Evolutionary conservation across 805 yeast genomes (phyloP).

Genomic region (Suhomyces emberorum): DNA sequence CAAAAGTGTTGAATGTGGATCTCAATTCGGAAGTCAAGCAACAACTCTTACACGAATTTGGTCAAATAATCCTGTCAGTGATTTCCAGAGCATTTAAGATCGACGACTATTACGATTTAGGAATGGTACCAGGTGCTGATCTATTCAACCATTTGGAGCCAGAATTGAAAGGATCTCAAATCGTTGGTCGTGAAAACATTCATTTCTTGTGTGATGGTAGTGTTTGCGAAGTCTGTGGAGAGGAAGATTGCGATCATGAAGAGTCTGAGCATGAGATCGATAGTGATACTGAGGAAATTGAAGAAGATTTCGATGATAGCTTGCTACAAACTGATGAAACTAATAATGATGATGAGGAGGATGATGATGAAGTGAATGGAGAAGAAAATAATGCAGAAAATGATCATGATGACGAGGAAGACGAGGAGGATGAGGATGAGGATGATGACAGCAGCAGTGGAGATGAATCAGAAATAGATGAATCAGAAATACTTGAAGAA

Average conservation of each 20-base stretch:
- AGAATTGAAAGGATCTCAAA: conserved; percentile 11
- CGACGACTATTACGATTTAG: conserved; percentile 70
- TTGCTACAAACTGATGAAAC: conserved; percentile 17
- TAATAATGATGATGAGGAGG: conserved; percentile 13
- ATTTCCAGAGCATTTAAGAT: conserved; percentile 80
- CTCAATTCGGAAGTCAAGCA: not conserved
- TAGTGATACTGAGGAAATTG: conserved; percentile 15
- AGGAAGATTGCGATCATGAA: conserved; percentile 22
- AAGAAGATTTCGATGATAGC: conserved; percentile 14
- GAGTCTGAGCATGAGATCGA: conserved; percentile 14
- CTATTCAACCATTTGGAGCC: conserved; percentile 70
- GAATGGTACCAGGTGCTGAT: conserved; percentile 89
- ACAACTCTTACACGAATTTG: conserved; percentile 37
- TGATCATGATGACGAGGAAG: conserved; percentile 13
- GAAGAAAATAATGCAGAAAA: conserved; percentile 11
- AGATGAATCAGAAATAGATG: conserved; percentile 18
- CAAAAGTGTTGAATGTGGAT: conserved; percentile 32
- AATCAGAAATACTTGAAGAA: conserved; percentile 24
- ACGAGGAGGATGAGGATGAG: conserved; percentile 7
- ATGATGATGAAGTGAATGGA: conserved; percentile 12
- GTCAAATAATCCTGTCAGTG: conserved; percentile 56
- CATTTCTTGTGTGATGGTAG: conserved; percentile 52
- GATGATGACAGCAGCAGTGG: conserved; percentile 13
- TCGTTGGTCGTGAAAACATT: conserved; percentile 48
- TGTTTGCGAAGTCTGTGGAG: conserved; percentile 25